A percentile compares a stretch with the other conserved stretches of the same genome.
Conservation (phyloP, 306 rosid genomes). For the Dryas drummondii region DNA sequence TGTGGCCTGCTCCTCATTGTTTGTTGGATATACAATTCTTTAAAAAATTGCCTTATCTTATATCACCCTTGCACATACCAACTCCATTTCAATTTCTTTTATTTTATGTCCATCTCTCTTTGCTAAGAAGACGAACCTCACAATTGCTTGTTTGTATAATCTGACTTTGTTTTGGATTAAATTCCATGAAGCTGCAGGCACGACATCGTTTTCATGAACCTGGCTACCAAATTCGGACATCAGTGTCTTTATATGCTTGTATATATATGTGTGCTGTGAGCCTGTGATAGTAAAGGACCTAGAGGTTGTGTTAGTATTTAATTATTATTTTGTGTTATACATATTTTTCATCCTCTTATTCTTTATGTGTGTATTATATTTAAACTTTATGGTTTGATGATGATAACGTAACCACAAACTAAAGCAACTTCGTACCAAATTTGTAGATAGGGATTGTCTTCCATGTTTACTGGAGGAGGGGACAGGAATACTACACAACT, state of each 20-base stretch:
- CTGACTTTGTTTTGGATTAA: neutral
- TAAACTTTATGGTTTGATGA: neutral
- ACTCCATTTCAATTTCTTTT: neutral
- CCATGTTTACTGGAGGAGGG: neutral
- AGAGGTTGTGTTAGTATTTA: neutral
- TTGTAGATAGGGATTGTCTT: neutral
- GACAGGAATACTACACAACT: neutral
- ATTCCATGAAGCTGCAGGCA: slow-evolving; percentile 1
- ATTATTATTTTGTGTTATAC: neutral
- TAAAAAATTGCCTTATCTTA: neutral
- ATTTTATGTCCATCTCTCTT: too few species aligned
- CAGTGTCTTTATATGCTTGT: neutral
- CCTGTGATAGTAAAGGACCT: neutral
- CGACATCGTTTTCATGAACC: slow-evolving; percentile 9
- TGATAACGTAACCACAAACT: slow-evolving; percentile 19
- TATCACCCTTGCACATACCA: neutral
- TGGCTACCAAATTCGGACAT: neutral
- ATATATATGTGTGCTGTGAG: too few species aligned
- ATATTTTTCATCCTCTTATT: neutral
- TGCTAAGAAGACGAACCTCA: neutral
- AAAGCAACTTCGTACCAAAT: slow-evolving; percentile 13
- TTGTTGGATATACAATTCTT: neutral
- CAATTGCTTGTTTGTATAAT: neutral
- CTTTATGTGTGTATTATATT: neutral
- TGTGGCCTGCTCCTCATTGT: too few species aligned